These are phyloP conservation scores for Phytopythium kandeliae DNA, from an alignment of 352 stramenopile genomes.

Conservation along the genomic window DNA sequence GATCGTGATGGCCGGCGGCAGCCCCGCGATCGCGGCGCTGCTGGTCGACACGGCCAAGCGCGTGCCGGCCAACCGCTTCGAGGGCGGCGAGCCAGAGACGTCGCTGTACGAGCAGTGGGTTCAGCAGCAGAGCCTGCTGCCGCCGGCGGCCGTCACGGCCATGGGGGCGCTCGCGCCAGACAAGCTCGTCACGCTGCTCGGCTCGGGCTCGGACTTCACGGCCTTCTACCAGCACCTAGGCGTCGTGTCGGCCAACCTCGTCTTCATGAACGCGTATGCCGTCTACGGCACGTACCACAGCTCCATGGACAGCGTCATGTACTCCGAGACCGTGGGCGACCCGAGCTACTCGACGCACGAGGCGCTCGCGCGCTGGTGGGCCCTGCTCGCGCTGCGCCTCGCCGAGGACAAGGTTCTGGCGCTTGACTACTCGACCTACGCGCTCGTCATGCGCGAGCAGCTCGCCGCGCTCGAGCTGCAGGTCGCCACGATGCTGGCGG, in stretches of 20 bases:
- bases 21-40: slow-evolving; percentile 50
- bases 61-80: slow-evolving; percentile 35
- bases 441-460: slow-evolving; percentile 21
- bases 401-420: slow-evolving; percentile 28
- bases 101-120: slow-evolving; percentile 40
- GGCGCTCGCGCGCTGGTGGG: slow-evolving; percentile 29
- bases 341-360: slow-evolving; percentile 33
- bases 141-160: not conserved
- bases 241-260: slow-evolving; percentile 57
- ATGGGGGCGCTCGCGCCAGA: slow-evolving; percentile 17
- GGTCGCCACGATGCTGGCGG: not conserved
- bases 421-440: slow-evolving; percentile 27
- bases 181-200: slow-evolving; percentile 29
- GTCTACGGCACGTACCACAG: slow-evolving; percentile 67
- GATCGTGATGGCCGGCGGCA: slow-evolving; percentile 37
- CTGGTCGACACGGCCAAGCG: slow-evolving; percentile 45
- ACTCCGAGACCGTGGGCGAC: slow-evolving; percentile 36
- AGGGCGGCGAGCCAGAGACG: slow-evolving; percentile 14
- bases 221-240: slow-evolving; percentile 71
- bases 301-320: slow-evolving; percentile 68
- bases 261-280: slow-evolving; percentile 17
- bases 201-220: slow-evolving; percentile 50
- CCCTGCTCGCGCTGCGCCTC: slow-evolving; percentile 29
- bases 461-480: slow-evolving; percentile 9
- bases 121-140: slow-evolving; percentile 5